These are phyloP conservation scores for Gaeumannomyces tritici DNA, from an alignment of 2,329 filamentous ascomycete genomes.

Conservation along the genomic window DNA sequence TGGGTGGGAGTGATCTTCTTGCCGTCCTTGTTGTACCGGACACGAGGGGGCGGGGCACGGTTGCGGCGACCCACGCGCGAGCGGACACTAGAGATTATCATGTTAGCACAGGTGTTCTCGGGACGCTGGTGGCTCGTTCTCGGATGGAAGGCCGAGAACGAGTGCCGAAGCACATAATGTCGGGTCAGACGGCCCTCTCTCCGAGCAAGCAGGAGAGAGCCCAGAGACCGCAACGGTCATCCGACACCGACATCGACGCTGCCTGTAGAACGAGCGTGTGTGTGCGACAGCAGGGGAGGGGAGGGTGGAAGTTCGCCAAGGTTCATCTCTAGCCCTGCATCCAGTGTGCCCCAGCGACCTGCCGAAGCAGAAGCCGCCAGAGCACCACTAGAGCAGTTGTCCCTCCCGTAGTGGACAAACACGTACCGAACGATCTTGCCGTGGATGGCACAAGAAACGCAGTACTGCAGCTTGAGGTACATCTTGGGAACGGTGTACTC, in stretches of 20 bases:
- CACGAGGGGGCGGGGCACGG: constrained; percentile 93
- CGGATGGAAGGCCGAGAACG: not conserved
- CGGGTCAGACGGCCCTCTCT: no score
- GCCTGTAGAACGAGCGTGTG: not conserved
- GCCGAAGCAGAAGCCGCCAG: constrained; percentile 24
- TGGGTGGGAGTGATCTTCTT: constrained; percentile 97
- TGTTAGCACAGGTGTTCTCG: constrained; percentile 25
- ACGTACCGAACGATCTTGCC: constrained; percentile 99
- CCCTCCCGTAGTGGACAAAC: constrained; percentile 44
- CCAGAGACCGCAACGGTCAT: not conserved
- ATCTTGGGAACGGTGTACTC: constrained; percentile 99
- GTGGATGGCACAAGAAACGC: constrained; percentile 99
- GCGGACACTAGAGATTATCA: constrained; percentile 62
- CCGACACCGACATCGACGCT: not conserved
- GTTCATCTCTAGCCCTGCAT: constrained; percentile 25
- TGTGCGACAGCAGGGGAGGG: constrained; percentile 3
- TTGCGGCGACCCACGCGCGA: constrained; percentile 96
- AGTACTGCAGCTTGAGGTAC: constrained; percentile 99
- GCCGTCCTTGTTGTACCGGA: constrained; percentile 99
- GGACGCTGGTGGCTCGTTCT: not conserved
- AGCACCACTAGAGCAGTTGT: constrained; percentile 34
- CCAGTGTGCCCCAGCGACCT: not conserved
- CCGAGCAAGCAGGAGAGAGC: not conserved
- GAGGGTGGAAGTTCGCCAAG: constrained; percentile 20
- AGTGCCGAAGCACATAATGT: not conserved